Evolutionary conservation across 148 eudicot species (phyloP), one percentile per base, ranked within the genome.

Genomic region (Persicaria tinctoria): DNA sequence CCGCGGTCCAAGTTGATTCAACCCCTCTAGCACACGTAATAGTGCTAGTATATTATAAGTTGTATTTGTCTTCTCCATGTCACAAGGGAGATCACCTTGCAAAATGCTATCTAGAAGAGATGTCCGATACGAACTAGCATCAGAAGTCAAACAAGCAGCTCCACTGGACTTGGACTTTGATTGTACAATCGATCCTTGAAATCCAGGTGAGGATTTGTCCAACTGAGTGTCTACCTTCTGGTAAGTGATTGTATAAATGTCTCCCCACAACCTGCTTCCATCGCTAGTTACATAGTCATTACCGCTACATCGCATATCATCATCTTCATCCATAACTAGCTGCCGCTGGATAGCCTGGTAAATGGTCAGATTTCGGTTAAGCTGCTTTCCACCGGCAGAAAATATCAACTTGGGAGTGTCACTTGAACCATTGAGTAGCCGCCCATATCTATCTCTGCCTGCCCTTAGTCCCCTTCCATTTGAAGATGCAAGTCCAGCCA

Each of bases 1-100:
- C 51, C 97, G 90, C 2, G 91, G 97, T 38, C 97, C 97, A 82
- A 96, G 97, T 82, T 96, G 99, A 84, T 96, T 96, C 84, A 96
- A 85, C 48, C 97, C 97, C 77, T 92, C 97, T 55, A 95, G 71
- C n/a, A 96, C 93, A 50, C 99, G 96, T 48, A 96, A 72, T 56
- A 96, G 75, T 3, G 97, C 87, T 60, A 96, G 82, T 76, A 92
- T 90, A 74, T 87, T 81, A 75, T 96, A 96, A 4, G 97, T 92
- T 76, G 97, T 86, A 77, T 92, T 92, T 69, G 73, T 85, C 76
- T 86, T 89, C 76, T 92, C 99, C 82, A 96, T 70, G 82, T 90
- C 93, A 85, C 99, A 96, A 74, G 97, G 97, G 77, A 96, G 95
- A 51, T 90, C 94, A 72, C 92, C 99, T 76, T 84, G 97, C 77